Evolutionary conservation across 768 basidiomycete genomes (phyloP).

Genomic region (Auricularia heimuer): DNA sequence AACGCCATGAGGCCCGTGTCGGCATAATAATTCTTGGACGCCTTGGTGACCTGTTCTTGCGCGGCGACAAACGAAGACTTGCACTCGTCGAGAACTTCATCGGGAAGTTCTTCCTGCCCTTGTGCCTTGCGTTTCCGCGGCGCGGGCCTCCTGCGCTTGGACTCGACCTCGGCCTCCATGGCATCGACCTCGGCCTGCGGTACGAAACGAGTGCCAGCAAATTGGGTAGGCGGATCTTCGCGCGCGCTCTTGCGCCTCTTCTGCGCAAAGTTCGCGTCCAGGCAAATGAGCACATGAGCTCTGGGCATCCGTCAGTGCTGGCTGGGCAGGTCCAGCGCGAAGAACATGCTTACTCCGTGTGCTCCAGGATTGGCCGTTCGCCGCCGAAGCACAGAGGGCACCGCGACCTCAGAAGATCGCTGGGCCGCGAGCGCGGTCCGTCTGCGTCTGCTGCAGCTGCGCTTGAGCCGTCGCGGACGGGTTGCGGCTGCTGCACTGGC

Average conservation of each 20-base stretch:
- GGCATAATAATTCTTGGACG: conserved; percentile 2
- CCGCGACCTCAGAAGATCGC: not conserved
- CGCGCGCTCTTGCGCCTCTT: not conserved
- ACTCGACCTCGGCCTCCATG: not conserved
- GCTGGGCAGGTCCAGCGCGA: too few species aligned
- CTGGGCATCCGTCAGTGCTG: not conserved
- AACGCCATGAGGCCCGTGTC: conserved; percentile 10
- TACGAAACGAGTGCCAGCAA: not conserved
- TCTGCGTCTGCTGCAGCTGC: too few species aligned
- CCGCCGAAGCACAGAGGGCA: conserved; percentile 7
- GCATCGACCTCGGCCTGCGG: not conserved
- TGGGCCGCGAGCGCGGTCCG: not conserved
- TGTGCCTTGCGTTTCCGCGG: not conserved
- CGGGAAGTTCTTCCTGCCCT: not conserved
- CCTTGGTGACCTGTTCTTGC: conserved; percentile 6
- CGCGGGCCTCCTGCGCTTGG: not conserved
- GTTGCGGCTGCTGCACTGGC: too few species aligned
- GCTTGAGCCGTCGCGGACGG: too few species aligned
- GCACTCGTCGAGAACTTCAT: conserved; percentile 4
- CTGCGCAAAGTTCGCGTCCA: conserved; percentile 6
- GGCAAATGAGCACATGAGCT: conserved; percentile 2
- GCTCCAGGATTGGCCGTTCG: not conserved
- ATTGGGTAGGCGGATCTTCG: not conserved
- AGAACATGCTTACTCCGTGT: not conserved
- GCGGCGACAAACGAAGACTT: conserved; percentile 7